Base-by-base conservation (phyloP, 768 basidiomycete species). In the Podaxis sp. region DNA sequence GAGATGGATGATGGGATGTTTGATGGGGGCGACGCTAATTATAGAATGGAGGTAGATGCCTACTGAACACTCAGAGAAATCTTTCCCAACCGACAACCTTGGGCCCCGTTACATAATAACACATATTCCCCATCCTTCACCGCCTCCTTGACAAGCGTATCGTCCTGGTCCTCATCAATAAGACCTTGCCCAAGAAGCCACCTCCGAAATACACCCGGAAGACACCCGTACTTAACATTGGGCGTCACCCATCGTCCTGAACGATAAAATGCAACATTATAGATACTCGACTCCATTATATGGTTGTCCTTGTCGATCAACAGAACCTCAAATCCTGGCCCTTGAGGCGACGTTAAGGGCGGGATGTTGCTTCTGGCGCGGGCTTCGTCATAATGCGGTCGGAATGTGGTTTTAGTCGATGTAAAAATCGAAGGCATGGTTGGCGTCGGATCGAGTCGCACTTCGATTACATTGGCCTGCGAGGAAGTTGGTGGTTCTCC, bases 1-100 rank as follows among this genome's bases (percentile, higher is more conserved):
- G 92, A 94, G 78, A 94, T 94, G 93, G 93, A 93, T 69, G 88
- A 84, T 65, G 90, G 89, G 25, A 81, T 90, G 74, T 84, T 90
- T 59, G 81, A 79, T 66, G 79, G 73, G 25, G 77, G 76, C 22
- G 69, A 73, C 4, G 77, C 79, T 36, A 82, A 83, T 22, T 77
- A 77, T 36, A 64, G 64, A 47, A 82, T 83, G 80, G 80, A 82
- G 15, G 75, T 81, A 55, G 79, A 77, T 62, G 60, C 37, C 24
- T 52, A 63, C 19, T 62, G 60, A 58, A 54, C 29, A 25, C 37
- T 57, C 25, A 57, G 57, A 33, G 69, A 68, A 49, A 83, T 75
- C 63, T 70, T 79, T 11, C 86, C 91, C 33, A 91, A 66, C 37
- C 81, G 79, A 72, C 89, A 90, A 29, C 90, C 91, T 65, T 80